Conservation (phyloP, 164 flowering plant genomes). For the Tetrastigma voinierianum region DNA sequence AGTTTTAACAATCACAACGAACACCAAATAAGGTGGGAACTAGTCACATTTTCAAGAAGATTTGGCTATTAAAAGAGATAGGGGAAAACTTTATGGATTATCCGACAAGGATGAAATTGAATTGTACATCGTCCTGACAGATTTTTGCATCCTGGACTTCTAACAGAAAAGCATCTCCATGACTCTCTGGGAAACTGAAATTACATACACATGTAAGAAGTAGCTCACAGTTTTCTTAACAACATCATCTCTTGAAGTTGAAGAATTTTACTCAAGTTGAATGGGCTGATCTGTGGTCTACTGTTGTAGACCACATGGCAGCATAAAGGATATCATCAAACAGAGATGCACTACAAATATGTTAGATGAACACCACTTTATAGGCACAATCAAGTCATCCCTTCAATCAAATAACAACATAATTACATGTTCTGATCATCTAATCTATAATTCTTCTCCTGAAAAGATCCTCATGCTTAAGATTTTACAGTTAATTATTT, state of each 20-base stretch:
- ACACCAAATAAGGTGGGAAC: not conserved
- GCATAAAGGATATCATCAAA: not conserved
- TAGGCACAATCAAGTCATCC: not conserved
- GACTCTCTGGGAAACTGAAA: constrained; percentile 82
- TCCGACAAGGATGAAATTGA: constrained; percentile 69
- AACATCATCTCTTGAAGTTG: not conserved
- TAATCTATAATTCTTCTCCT: not conserved
- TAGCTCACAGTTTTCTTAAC: not conserved
- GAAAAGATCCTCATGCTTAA: not conserved
- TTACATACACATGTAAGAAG: not conserved
- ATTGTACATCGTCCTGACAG: constrained; percentile 59
- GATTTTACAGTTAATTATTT: not conserved
- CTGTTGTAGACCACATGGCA: not conserved
- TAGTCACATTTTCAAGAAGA: not conserved
- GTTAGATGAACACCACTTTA: not conserved
- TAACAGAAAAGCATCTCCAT: constrained; percentile 72
- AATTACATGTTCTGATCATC: not conserved
- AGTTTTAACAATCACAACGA: constrained; percentile 4
- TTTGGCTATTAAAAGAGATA: not conserved
- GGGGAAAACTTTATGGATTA: constrained; percentile 49
- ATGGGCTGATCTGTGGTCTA: not conserved
- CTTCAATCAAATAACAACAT: not conserved
- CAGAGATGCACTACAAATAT: not conserved
- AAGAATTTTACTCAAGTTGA: too few relatives aligned
- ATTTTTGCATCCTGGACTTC: constrained; percentile 64